Percentiles rank a stretch among this genome's conserved stretches.
Evolutionary conservation across 2,329 filamentous ascomycete genomes (phyloP).

Genomic region (Akanthomyces dipterigenus): DNA sequence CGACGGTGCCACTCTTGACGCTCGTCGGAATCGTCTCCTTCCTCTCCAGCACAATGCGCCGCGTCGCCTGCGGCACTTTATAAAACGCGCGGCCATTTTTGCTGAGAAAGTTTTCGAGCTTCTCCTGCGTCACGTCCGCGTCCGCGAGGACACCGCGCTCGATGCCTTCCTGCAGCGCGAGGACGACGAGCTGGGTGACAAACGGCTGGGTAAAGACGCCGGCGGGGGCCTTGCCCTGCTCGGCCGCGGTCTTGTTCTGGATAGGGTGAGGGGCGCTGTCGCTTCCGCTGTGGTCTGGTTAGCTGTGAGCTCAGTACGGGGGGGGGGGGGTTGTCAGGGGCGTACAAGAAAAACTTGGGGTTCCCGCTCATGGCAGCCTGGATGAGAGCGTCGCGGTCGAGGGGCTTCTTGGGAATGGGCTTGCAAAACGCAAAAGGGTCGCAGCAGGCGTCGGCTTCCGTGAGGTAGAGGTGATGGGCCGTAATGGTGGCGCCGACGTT

Average conservation of each 20-base stretch:
- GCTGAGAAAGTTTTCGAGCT: constrained; percentile 49
- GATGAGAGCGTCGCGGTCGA: constrained; percentile 66
- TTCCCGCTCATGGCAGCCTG: constrained; percentile 53
- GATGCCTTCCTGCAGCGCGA: constrained; percentile 55
- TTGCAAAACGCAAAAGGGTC: constrained; percentile 61
- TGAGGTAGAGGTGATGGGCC: constrained; percentile 77
- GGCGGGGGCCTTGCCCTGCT: constrained; percentile 52
- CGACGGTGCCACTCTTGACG: constrained; percentile 32
- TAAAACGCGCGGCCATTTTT: constrained; percentile 49
- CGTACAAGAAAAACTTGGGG: constrained; percentile 66
- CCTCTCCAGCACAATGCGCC: constrained; percentile 31
- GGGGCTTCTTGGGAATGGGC: constrained; percentile 68
- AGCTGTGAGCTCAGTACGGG: not conserved
- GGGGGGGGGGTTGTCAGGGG: not conserved
- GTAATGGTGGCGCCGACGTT: constrained; percentile 78
- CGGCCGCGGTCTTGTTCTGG: constrained; percentile 44
- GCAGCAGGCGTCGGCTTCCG: constrained; percentile 63
- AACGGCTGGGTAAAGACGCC: constrained; percentile 77
- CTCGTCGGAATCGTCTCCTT: constrained; percentile 34
- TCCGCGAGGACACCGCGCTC: constrained; percentile 44
- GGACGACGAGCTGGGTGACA: constrained; percentile 57
- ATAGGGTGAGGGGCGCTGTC: constrained; percentile 61
- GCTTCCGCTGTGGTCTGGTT: constrained; percentile 33
- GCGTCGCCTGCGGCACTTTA: constrained; percentile 25
- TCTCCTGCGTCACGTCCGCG: constrained; percentile 47